A percentile compares a stretch with the other conserved stretches of the same genome.
Conservation (phyloP, 495 filamentous ascomycete species). For the Zalerion maritima region DNA sequence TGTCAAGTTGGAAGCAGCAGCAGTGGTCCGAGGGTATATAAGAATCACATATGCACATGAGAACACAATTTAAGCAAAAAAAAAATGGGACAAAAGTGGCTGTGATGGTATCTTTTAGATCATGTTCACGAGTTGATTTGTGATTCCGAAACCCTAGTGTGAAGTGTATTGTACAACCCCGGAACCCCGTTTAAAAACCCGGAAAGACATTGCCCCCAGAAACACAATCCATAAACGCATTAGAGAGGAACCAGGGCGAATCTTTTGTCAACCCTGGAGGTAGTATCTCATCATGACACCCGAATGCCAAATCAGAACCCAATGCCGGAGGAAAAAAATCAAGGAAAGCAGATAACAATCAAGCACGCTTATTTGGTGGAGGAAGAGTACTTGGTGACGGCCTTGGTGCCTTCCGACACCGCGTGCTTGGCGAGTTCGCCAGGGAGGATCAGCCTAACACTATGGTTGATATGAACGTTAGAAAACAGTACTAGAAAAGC, state of each 20-base stretch:
- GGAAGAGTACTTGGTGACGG: conserved; percentile 99
- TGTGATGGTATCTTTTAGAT: conserved; percentile 30
- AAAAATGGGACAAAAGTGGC: conserved; percentile 7
- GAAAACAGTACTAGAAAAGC: conserved; percentile 1
- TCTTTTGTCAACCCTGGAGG: conserved; percentile 44
- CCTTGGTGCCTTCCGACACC: conserved; percentile 98
- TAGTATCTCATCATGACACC: conserved; percentile 43
- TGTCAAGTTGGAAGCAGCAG: no score
- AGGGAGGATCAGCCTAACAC: conserved; percentile 89
- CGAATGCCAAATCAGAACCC: conserved; percentile 38
- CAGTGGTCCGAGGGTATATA: no score
- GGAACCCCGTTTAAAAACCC: conserved; percentile 56
- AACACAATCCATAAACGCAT: conserved; percentile 82
- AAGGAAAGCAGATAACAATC: conserved; percentile 27
- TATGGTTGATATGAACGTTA: conserved; percentile 18
- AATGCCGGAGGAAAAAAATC: conserved; percentile 24
- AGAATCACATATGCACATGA: no score
- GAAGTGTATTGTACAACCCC: conserved; percentile 69
- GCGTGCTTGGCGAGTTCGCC: conserved; percentile 99
- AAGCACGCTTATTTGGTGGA: conserved; percentile 82
- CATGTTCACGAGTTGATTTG: conserved; percentile 50
- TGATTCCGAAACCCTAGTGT: conserved; percentile 42
- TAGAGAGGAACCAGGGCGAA: conserved; percentile 60
- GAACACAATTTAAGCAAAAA: conserved; percentile 5
- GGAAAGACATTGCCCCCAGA: conserved; percentile 63